These are phyloP conservation scores for Tilletia caries DNA, from an alignment of 1,284 basidiomycete genomes.

Conservation along the genomic window DNA sequence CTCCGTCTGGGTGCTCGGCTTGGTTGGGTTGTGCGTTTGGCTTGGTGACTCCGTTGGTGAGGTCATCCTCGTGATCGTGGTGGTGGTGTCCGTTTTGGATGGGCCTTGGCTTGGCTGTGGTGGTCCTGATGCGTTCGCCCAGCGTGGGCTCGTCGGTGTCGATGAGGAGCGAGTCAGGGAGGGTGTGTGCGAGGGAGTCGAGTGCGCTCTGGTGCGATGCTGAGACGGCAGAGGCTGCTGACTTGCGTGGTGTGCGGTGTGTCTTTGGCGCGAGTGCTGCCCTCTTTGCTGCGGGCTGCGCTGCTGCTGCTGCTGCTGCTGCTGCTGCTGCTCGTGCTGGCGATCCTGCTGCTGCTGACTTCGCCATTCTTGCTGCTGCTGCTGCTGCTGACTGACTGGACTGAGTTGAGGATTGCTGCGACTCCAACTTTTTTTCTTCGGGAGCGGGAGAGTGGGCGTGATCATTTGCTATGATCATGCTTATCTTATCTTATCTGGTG, in stretches of 20 bases:
- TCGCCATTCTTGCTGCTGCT: no score
- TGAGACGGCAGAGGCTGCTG: neutral
- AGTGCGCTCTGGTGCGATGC: neutral
- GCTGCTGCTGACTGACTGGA: no score
- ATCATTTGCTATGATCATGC: no score
- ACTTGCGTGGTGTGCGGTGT: neutral
- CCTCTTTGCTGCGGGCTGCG: neutral
- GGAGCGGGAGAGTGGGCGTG: no score
- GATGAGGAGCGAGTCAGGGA: neutral
- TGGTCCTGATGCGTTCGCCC: neutral
- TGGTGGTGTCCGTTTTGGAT: neutral
- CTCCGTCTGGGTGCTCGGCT: neutral
- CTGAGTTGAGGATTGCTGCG: no score
- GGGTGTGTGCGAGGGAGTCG: neutral
- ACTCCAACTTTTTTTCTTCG: no score
- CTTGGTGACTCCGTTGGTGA: no score
- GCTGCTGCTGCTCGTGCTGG: no score
- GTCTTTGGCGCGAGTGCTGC: conserved; percentile 11
- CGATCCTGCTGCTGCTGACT: no score
- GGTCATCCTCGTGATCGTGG: no score
- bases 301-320: neutral
- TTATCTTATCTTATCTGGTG: no score
- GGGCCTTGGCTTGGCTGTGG: neutral
- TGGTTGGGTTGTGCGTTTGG: neutral
- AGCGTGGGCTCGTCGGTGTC: neutral